A percentile compares a stretch with the other conserved stretches of the same genome.
Conservation (phyloP, 176 grass and related monocot genomes). For the Carex scoparia region DNA sequence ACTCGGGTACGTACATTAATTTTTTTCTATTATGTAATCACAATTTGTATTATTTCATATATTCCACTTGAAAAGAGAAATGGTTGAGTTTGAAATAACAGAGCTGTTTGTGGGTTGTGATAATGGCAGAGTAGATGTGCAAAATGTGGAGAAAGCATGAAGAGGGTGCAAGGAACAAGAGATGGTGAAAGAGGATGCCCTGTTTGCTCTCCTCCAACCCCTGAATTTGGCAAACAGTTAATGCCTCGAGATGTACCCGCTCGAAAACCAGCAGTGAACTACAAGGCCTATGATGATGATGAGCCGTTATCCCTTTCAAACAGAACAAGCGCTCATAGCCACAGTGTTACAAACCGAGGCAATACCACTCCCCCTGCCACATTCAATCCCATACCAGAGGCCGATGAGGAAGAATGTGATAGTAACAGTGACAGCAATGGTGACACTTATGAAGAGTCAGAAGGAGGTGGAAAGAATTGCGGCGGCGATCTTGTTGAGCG, state of each 20-base stretch:
- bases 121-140: constrained; percentile 21
- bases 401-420: constrained; percentile 37
- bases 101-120: not conserved
- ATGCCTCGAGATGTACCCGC: constrained; percentile 11
- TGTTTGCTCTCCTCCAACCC: constrained; percentile 46
- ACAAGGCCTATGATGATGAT: constrained; percentile 84
- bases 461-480: not conserved
- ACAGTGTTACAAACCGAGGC: constrained; percentile 17
- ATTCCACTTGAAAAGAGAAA: not conserved
- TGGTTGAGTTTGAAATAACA: not conserved
- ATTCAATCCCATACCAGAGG: constrained; percentile 90
- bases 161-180: not conserved
- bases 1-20: constrained; percentile 32
- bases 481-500: not conserved
- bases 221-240: constrained; percentile 16
- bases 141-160: constrained; percentile 19
- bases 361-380: not conserved
- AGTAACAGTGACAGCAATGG: not conserved
- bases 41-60: not conserved
- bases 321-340: constrained; percentile 14
- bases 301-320: constrained; percentile 39
- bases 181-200: constrained; percentile 37
- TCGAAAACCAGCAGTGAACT: constrained; percentile 8
- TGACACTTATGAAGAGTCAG: not conserved
- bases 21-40: not conserved